Evolutionary conservation across 345 rosid genomes (phyloP), one percentile per base, ranked within the genome.

Genomic region (Chamaenerion angustifolium): DNA sequence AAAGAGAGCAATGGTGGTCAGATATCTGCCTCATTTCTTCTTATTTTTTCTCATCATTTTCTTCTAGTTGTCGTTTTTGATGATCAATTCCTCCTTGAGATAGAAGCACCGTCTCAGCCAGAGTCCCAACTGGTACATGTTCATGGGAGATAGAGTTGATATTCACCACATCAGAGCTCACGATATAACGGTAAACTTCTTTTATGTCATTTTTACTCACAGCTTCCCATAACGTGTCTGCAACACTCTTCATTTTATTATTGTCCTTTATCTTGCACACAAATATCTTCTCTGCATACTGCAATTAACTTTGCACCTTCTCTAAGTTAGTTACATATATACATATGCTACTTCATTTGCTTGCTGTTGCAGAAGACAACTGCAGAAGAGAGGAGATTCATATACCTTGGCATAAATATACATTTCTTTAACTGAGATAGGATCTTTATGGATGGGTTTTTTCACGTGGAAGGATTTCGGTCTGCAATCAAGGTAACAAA

Each of bases 201-300:
- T 85, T 88, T 69, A 79, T 93, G 71, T 93, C 95, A 70, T 85
- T 88, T 16, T 76, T 70, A 62, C 80, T 73, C 48, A 88, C 95
- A 56, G 73, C 97, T n/a, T 93, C 99, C 97, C 94, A 81, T 51
- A 93, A 76, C 62, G 75, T 87, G 42, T 81, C 83, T 13, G 78
- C 73, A 47, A 71, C 71, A 44, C 78, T 50, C 18, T 63, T 46
- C 16, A 12, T 73, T 63, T 66, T 64, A 6, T 73, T 75, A 3
- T 60, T 63, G 43, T 88, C 88, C 66, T 75, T 83, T 4, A 78
- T 72, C 63, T 73, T 83, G 65, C 90, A 76, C 63, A 93, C 73
- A 74, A 83, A 85, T 49, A 85, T 58, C 79, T 88, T 88, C 56
- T 81, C 97, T 14, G 94, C 95, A 72, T 93, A 93, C 99, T 93